Base-by-base conservation (phyloP, 2,329 filamentous ascomycete species). In the Aspergillaceae sp. region DNA sequence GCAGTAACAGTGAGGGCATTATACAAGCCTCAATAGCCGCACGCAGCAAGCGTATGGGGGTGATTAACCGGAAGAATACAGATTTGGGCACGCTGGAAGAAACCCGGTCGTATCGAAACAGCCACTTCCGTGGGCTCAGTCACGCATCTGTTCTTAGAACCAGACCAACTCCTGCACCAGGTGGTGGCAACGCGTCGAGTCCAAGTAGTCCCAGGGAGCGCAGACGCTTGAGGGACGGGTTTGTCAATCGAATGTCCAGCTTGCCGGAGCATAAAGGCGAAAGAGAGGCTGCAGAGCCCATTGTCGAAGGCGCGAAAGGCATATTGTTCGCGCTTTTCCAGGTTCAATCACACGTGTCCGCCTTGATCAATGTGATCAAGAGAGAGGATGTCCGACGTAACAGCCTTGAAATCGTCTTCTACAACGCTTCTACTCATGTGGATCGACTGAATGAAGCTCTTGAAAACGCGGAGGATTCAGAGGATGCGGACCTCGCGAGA, bases 1-100 rank as follows among this genome's bases (percentile, higher is more conserved):
- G 80, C 53, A 83, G 78, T 56, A 77, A 81, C 49, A 83, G 79
- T 50, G 80, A 83, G 61, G 78, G 78, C 26, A 72, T 78, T 54
- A 75, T 66, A 59, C 76, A 62, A 69, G 71, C 60, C 26, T 67
- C 69, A 7, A 59, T 63, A 33, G 63, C 66, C 30, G 63, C 66
- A 29, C 75, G 77, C 28, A 73, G 71, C 49, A 79, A 79, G 55
- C 73, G 80, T 11, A 80, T 82, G 74, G 80, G 78, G 27, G 74
- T 81, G 42, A 72, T 82, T 32, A 75, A 73, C 40, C 73, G 74
- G 56, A 79, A 80, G 56, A 73, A 74, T 26, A 74, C 72, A 7
- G 78, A 77, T 45, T 62, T 79, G 41, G 70, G 71, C 29, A 73
- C 74, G 2, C 63, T 80, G 30, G 72, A 78, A 47, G 77, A 80